Evolutionary conservation across 2,329 filamentous ascomycete genomes (phyloP), one percentile per base, ranked within the genome.

Genomic region (Dryadomyces quercivorus): DNA sequence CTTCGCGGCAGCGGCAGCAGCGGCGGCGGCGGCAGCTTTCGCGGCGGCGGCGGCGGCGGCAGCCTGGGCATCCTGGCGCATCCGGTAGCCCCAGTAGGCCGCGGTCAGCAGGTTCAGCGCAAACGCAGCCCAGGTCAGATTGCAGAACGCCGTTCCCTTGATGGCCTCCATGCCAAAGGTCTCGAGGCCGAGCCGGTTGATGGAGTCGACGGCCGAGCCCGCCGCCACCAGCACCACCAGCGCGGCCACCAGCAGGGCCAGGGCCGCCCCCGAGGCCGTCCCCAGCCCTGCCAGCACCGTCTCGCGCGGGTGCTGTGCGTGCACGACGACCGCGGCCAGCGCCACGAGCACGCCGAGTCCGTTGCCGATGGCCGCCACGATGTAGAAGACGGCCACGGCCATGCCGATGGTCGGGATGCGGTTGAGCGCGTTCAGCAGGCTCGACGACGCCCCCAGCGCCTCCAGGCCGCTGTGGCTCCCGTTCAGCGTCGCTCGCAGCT

Each of bases 361-460:
- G 2, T 71, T 65, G 59, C 73, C 67, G 18, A 63, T 68, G 49
- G 69, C 64, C 53, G 66, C 70, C 1, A 79, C 58, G 44, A 74
- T 69, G 63, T 74, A 78, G 55, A 80, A 63, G 51, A 76, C 64
- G 62, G 75, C 75, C 50, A 76, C 64, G 26, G 67, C 70, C n/a
- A 74, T 63, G 5, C 79, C 68, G n/a, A 71, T 66, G 16, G 63
- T 62, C 61, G 78, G 77, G 62, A 80, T 65, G n/a, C 69, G 64
- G 64, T 75, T 67, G 59, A 81, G 62, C n/a, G 70, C 70, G 45
- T 72, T 64, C 56, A 73, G 69, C 55, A 81, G 68, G 36, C 66
- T 66, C 7, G 69, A 59, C 15, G 72, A 71, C 61, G 73, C 70
- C 56, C 71, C 63, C n/a, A 80, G 64, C 51, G 74, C 69, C 58